Evolutionary conservation across 352 stramenopile species (phyloP).

Genomic region (Globisporangium paddicum): DNA sequence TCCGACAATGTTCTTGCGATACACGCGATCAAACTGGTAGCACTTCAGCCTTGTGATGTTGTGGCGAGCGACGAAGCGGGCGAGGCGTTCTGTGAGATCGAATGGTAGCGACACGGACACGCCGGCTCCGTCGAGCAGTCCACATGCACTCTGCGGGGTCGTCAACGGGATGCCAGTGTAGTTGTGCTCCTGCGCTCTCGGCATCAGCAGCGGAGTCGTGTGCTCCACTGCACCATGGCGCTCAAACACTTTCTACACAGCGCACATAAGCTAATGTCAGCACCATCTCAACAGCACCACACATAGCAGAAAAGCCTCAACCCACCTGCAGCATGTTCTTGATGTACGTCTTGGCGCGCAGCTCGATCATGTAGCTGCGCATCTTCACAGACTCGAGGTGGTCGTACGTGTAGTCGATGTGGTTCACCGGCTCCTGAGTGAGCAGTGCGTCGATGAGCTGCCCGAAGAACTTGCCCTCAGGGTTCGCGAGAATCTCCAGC

Average conservation of each 20-base stretch:
- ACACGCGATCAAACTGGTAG: constrained; percentile 84
- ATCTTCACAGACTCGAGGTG: constrained; percentile 79
- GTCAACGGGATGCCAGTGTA: constrained; percentile 61
- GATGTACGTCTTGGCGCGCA: constrained; percentile 64
- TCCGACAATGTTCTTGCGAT: constrained; percentile 64
- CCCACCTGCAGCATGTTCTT: constrained; percentile 58
- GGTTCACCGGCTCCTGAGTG: constrained; percentile 63
- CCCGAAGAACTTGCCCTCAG: constrained; percentile 86
- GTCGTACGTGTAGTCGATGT: constrained; percentile 87
- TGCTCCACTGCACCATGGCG: constrained; percentile 77
- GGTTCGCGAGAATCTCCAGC: constrained; percentile 83
- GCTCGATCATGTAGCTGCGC: constrained; percentile 54
- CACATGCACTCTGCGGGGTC: constrained; percentile 51
- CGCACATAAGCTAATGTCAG: background rate
- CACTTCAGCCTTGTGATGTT: constrained; percentile 80
- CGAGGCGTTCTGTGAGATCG: constrained; percentile 78
- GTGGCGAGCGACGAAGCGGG: constrained; percentile 75
- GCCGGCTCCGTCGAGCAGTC: constrained; percentile 67
- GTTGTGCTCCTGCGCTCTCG: constrained; percentile 51
- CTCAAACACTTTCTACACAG: constrained; percentile 73
- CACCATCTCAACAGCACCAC: background rate
- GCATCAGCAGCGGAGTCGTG: constrained; percentile 75
- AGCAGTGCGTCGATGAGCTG: constrained; percentile 81
- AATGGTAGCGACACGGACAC: constrained; percentile 82
- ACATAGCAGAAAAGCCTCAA: background rate